Evolutionary conservation across 441 rosid species (phyloP).

Genomic region (Gossypium schwendimanii): DNA sequence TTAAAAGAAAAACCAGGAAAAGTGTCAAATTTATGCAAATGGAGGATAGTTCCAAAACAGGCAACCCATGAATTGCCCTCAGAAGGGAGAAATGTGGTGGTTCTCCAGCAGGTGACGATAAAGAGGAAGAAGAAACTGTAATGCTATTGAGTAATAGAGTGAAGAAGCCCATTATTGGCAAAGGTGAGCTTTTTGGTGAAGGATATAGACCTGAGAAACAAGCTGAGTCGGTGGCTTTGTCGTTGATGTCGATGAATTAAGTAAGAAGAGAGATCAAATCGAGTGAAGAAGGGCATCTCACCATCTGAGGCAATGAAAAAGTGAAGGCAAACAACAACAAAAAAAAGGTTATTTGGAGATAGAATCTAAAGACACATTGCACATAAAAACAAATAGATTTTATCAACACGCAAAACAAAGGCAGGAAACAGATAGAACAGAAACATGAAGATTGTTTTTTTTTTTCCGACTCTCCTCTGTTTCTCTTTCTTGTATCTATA

Average conservation of each 20-base stretch:
- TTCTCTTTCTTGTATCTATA: constrained; percentile 17
- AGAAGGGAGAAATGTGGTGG: constrained; percentile 21
- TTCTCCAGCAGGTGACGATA: not conserved
- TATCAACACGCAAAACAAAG: constrained; percentile 35
- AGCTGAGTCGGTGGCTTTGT: constrained; percentile 31
- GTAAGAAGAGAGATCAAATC: constrained; percentile 29
- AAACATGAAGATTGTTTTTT: not conserved
- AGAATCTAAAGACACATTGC: constrained; percentile 54
- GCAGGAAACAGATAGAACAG: constrained; percentile 13
- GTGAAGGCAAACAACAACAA: constrained; percentile 8
- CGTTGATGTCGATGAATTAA: constrained; percentile 20
- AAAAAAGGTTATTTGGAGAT: constrained; percentile 16
- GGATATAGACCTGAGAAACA: constrained; percentile 7
- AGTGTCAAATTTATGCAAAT: constrained; percentile 67
- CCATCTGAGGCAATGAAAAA: constrained; percentile 37
- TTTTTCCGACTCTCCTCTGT: constrained; percentile 11
- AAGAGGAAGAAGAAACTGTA: constrained; percentile 17
- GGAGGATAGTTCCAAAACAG: constrained; percentile 64
- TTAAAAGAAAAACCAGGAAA: constrained; percentile 52
- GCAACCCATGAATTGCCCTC: constrained; percentile 40
- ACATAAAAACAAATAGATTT: constrained; percentile 36
- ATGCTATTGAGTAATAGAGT: constrained; percentile 30
- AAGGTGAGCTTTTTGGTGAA: constrained; percentile 13
- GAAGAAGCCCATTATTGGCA: constrained; percentile 40
- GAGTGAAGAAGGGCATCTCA: constrained; percentile 57